Evolutionary conservation across 306 rosid genomes (phyloP), one percentile per base, ranked within the genome.

Genomic region (Crotalaria pallida): DNA sequence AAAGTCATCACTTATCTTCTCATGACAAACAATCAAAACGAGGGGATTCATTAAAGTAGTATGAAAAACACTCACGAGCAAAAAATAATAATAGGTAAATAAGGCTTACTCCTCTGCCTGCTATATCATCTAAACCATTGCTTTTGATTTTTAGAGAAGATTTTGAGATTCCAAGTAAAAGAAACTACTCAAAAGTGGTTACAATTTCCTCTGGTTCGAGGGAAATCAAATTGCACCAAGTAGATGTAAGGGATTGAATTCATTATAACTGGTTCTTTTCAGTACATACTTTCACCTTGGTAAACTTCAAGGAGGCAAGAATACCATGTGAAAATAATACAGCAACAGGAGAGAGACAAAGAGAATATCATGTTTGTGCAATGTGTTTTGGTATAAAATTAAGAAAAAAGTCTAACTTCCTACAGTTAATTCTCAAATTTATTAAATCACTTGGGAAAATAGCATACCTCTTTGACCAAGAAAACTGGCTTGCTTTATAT

Each of bases 401-500:
- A 40, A 23, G 56, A 36, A 58, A 33, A 65, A 43, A 57, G 1
- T 10, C 7, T 10, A 31, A 41, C 9, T 23, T 40, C 24, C 57
- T 21, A 24, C 4, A 31, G 60, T 13, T 31, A 56, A 58, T 63
- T 70, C 59, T 8, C 24, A 23, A 31, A 22, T 62, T 52, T 34
- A 63, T 16, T 65, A 38, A 68, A 71, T 21, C 36, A n/a, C n/a
- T n/a, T n/a, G n/a, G n/a, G n/a, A n/a, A n/a, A n/a, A n/a, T n/a
- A 74, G 5, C 24, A 71, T 81, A 94, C 99, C 99, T 88, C 83
- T 87, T 79, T 84, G 96, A 69, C 99, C 99, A 62, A 94, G 97
- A 86, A 94, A 94, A 81, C 67, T 94, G 67, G 99, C 99, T 71
- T 94, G 99, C 64, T 94, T 94, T 74, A 94, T 94, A 78, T 94